phyloP scores from a whole-genome alignment of 164 flowering plant species.

The Protea cynaroides region DNA sequence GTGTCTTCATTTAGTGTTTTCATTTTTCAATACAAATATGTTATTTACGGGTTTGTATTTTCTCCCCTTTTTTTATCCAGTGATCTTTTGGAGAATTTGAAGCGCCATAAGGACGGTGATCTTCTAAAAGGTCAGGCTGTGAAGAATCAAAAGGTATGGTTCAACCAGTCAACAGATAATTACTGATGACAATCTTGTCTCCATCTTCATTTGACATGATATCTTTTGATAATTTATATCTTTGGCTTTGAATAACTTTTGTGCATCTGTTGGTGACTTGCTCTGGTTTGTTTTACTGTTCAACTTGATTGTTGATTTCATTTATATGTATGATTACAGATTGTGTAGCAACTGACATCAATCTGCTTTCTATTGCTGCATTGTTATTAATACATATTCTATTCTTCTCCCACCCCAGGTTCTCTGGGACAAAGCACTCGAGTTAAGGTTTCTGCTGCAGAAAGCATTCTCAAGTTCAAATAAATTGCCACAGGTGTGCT shows the following conservation, averaged over 20 bases:
- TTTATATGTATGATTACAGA: neutral
- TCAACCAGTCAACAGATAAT: neutral
- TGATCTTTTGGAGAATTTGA: conserved; percentile 59
- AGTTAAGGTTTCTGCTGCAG: conserved; percentile 77
- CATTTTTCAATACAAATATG: too few species aligned
- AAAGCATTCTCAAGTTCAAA: conserved; percentile 72
- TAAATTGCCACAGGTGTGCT: conserved; percentile 71
- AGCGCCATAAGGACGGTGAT: conserved; percentile 75
- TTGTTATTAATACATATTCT: neutral
- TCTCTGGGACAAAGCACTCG: conserved; percentile 85
- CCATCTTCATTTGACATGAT: neutral
- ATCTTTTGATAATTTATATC: neutral
- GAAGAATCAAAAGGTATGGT: conserved; percentile 75
- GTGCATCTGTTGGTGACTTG: neutral
- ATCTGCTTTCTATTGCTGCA: neutral
- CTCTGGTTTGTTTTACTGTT: neutral
- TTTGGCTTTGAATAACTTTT: neutral
- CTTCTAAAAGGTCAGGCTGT: conserved; percentile 84
- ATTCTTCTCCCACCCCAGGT: conserved; percentile 32
- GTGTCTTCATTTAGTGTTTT: too few species aligned
- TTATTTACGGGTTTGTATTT: neutral
- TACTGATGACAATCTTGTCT: neutral
- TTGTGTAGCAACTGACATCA: neutral
- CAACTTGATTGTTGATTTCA: neutral
- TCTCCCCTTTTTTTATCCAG: conserved; percentile 23